These are phyloP conservation scores for Fusarium tricinctum DNA, from an alignment of 2,329 filamentous ascomycete genomes.

Conservation along the genomic window DNA sequence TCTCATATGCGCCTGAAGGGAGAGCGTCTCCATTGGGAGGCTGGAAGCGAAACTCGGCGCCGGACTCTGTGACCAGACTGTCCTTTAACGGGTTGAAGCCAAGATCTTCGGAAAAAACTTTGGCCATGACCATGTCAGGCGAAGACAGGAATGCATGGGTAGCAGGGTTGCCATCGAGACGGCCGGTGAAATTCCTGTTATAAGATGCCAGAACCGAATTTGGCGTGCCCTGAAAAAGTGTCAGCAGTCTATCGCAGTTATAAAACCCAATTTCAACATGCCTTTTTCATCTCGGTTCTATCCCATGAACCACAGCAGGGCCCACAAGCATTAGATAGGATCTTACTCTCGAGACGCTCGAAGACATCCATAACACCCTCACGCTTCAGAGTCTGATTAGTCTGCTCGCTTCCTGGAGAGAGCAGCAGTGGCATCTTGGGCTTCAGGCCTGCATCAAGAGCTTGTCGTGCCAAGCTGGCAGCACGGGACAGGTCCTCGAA, in stretches of 20 bases:
- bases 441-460: constrained; percentile 11
- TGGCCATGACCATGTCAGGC: constrained; percentile 18
- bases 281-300: constrained; percentile 13
- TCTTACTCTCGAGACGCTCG: constrained; percentile 1
- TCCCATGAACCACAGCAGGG: constrained; percentile 65
- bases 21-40: constrained; percentile 79
- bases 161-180: constrained; percentile 94
- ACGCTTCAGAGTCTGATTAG: constrained; percentile 11
- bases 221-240: background rate
- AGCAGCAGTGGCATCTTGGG: constrained; percentile 12
- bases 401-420: constrained; percentile 17
- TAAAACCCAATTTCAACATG: background rate
- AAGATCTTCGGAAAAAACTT: constrained; percentile 12
- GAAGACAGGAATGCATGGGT: constrained; percentile 89
- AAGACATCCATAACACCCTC: constrained; percentile 9
- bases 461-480: constrained; percentile 8
- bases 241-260: accelerated
- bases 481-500: constrained; percentile 13
- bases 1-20: constrained; percentile 70
- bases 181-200: constrained; percentile 97
- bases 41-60: constrained; percentile 82
- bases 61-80: constrained; percentile 1
- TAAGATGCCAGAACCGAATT: constrained; percentile 75
- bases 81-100: constrained; percentile 49
- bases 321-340: constrained; percentile 90